Base-by-base conservation (phyloP, 306 rosid genomes). In the Prinsepia uniflora region DNA sequence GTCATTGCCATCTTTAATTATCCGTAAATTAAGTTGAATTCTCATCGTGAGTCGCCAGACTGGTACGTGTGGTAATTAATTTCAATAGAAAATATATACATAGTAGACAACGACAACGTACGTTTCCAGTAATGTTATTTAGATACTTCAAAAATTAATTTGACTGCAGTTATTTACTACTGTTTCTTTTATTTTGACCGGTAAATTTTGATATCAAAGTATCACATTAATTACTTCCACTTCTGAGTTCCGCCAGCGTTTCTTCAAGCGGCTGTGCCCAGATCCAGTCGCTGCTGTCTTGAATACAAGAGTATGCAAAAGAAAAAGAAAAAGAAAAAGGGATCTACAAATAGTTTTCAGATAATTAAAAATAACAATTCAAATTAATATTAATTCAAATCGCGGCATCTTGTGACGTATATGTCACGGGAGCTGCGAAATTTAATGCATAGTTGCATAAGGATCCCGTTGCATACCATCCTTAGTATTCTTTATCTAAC, bases 111-210 rank as follows among this genome's bases (percentile, higher is more conserved):
- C n/a, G n/a, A n/a, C n/a, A n/a, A n/a, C n/a, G n/a, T n/a, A n/a
- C n/a, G n/a, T n/a, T n/a, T n/a, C n/a, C n/a, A n/a, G 18, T 15
- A 60, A 60, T 60, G 65, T 36, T 39, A 10, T 58, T 58, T 58
- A 18, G n/a, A 10, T 30, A 8, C 9, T 58, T 58, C 11, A 57
- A 6, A 24, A 10, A 24, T 5, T 22, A 10, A 24, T 5, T 57
- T 2, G 41, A 6, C 3, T 56, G 62, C 62, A 56, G 11, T 56
- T 56, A 57, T 24, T 1, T 24, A 24, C 30, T 24, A 24, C 30
- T 24, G 30, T 24, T 24, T 24, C 30, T 24, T 24, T 24, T 24
- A 24, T 24, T 24, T 24, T 24, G 30, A 24, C 30, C 30, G 1
- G 30, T 24, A 24, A 24, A 24, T 24, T 24, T 5, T 5, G 14